Base-by-base conservation (phyloP, 176 grass and related monocot genomes). In the Avena eriantha region DNA sequence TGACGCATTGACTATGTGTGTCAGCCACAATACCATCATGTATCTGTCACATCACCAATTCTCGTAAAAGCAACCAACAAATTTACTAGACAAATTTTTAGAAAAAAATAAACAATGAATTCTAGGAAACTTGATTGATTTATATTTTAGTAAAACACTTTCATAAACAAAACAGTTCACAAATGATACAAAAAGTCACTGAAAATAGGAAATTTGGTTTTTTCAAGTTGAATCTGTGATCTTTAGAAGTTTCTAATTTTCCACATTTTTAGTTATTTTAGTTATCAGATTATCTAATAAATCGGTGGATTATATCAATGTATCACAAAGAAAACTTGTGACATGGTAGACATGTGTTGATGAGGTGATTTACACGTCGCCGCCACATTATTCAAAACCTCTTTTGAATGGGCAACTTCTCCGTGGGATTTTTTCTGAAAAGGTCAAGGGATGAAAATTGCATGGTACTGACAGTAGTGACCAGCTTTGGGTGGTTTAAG, bases 401-500 rank as follows among this genome's bases (percentile, higher is more conserved):
- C 15, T 24, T 7, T 8, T 3, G 3, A 29, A 74, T 2, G 45
- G 13, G 13, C 21, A 73, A 14, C 5, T 73, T 43, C 69, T 23
- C 41, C 21, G n/a, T 4, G 10, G 11, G 4, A 6, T 71, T 24
- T 23, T 63, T 24, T 63, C 26, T 61, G 0, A 63, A 63, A 63
- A 1, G 1, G 22, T 9, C 0, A 22, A 73, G 21, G 21, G 21
- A 73, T 47, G 41, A 73, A 73, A 73, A 73, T 73, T 73, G 11
- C 21, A 41, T 5, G 22, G 39, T 47, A 24, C n/a, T 47, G 43
- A 73, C 47, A 74, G 45, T 26, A 74, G 45, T 24, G 45, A 17
- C 45, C 71, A 74, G 22, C 72, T 75, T 75, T 75, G 72, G 47
- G n/a, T 50, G 72, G 72, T 75, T 49, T 75, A 29, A 50, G 72